These are phyloP conservation scores for Penicillium thymicola DNA, from an alignment of 2,329 filamentous ascomycete species.

Conservation along the genomic window DNA sequence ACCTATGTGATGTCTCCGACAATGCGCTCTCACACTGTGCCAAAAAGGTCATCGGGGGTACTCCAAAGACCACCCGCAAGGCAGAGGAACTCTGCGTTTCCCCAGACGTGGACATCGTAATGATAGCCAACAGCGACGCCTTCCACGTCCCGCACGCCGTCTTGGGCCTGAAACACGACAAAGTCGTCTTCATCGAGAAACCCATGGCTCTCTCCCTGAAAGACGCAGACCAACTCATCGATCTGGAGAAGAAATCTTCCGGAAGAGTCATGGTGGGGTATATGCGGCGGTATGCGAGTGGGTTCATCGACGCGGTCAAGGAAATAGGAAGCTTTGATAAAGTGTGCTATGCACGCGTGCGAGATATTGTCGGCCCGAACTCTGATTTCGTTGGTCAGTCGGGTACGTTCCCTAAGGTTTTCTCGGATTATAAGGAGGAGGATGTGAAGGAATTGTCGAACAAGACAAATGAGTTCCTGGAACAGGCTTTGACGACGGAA, in stretches of 20 bases:
- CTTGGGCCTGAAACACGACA: conserved; percentile 49
- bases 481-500: conserved; percentile 32
- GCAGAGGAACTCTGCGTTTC: conserved; percentile 45
- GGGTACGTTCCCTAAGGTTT: conserved; percentile 36
- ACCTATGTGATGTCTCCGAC: conserved; percentile 53
- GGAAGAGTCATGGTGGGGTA: conserved; percentile 57
- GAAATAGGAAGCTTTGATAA: conserved; percentile 50
- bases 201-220: conserved; percentile 50
- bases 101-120: conserved; percentile 49
- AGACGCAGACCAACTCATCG: conserved; percentile 46
- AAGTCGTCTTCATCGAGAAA: conserved; percentile 58
- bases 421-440: conserved; percentile 39
- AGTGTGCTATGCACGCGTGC: conserved; percentile 52
- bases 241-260: conserved; percentile 46
- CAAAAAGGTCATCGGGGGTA: conserved; percentile 20
- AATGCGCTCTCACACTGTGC: conserved; percentile 41
- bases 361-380: conserved; percentile 55
- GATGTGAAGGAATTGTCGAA: conserved; percentile 22
- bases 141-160: conserved; percentile 51
- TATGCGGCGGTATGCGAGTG: conserved; percentile 57
- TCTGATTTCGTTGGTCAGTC: conserved; percentile 31
- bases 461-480: conserved; percentile 25
- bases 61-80: conserved; percentile 33
- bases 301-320: conserved; percentile 51
- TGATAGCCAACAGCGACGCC: conserved; percentile 50